A percentile compares a stretch with the other conserved stretches of the same genome.
Conservation (phyloP, 495 filamentous ascomycete genomes). For the Hyaloscypha bicolor region DNA sequence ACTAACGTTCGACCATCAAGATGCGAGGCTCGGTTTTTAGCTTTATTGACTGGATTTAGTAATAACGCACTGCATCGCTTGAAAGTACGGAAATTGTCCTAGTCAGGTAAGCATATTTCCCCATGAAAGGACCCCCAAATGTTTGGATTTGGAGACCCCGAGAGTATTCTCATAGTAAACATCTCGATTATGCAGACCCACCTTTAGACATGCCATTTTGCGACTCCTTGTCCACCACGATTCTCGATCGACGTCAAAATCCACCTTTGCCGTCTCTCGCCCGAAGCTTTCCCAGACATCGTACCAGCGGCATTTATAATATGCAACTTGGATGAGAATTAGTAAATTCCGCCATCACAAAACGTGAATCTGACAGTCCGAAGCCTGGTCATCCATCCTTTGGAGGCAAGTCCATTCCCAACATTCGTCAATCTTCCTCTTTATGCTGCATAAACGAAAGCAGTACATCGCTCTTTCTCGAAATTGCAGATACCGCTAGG, state of each 20-base stretch:
- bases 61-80: no score
- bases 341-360: background rate
- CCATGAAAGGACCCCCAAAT: no score
- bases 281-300: background rate
- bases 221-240: no score
- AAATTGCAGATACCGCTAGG: background rate
- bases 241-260: no score
- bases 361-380: background rate
- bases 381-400: no score
- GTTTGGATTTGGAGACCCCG: no score
- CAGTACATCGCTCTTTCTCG: background rate
- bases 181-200: no score
- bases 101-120: background rate
- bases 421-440: background rate
- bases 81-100: no score
- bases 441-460: background rate
- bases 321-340: background rate
- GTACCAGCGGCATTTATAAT: background rate
- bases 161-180: no score
- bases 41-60: background rate
- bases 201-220: no score
- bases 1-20: background rate
- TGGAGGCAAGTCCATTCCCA: background rate
- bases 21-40: background rate
- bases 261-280: background rate